Evolutionary conservation across 177 flowering plant genomes (phyloP), one percentile per base, ranked within the genome.

Genomic region (Vitis hybrid): DNA sequence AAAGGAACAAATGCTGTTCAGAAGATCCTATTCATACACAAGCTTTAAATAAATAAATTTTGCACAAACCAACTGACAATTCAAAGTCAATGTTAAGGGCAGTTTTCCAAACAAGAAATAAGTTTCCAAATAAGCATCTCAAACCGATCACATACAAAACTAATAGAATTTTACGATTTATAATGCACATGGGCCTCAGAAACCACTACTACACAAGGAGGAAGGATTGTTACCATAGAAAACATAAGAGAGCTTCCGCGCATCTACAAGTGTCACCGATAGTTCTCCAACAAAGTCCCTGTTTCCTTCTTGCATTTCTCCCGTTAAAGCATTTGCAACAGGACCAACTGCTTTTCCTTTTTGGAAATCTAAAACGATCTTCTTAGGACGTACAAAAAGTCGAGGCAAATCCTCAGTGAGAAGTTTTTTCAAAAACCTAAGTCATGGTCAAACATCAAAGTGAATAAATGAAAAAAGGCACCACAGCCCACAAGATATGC

Each of bases 181-280:
- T 22, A 22, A 57, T 16, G 19, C 9, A 45, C 11, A 10, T 22
- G 26, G 26, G 26, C 26, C 26, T 16, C 3, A 39, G 59, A 67
- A 29, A 66, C 9, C 31, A 58, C 13, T 29, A 49, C 48, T 6
- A 65, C 50, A 9, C 67, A 55, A 60, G 18, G 63, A 72, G 63
- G 62, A 70, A 72, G 53, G 65, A 57, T 26, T 19, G 20, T 51
- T 86, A 95, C 99, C 99, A 77, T 68, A 90, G 69, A 90, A 84
- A 67, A 81, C 48, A 82, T 93, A 91, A 55, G 89, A 74, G 58
- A 95, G 91, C 71, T 90, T 90, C 60, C 85, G 85, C 64, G 99
- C 99, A 88, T 95, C 96, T 16, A 93, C 93, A 62, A 95, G 90
- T 65, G 99, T 95, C 72, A 93, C 96, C 2, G 99, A 95, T 10